Evolutionary conservation across 805 yeast species (phyloP).

Genomic region (Saccharomyces kudriavzevii): DNA sequence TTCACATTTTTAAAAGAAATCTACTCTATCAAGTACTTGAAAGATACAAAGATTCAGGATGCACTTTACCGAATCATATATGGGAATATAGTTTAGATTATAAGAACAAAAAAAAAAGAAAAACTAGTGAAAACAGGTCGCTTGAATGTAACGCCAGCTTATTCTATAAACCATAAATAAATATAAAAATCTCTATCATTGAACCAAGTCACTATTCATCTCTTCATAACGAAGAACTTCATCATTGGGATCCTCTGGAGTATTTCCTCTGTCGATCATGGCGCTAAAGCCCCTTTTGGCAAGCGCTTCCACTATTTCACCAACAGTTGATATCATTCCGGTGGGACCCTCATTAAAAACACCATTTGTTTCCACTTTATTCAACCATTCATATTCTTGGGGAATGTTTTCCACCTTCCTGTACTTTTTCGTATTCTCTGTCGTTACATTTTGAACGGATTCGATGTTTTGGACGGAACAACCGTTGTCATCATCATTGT

Average conservation of each 20-base stretch:
- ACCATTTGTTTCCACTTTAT: constrained; percentile 27
- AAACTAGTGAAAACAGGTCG: background rate
- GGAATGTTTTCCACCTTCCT: constrained; percentile 10
- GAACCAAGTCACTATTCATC: constrained; percentile 5
- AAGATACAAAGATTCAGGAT: constrained; percentile 32
- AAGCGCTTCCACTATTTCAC: constrained; percentile 47
- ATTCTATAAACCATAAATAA: background rate
- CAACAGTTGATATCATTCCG: constrained; percentile 57
- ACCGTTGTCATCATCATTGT: background rate
- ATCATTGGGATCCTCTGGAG: constrained; percentile 2
- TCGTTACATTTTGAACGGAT: background rate
- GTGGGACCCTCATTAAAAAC: constrained; percentile 58
- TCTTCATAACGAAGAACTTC: constrained; percentile 6
- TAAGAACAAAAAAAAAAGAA: background rate
- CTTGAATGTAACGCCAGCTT: background rate
- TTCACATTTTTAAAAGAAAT: constrained; percentile 21
- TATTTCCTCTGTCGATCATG: background rate
- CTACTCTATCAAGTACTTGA: constrained; percentile 15
- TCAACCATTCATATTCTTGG: constrained; percentile 44
- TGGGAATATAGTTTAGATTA: constrained; percentile 17
- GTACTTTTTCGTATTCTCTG: background rate
- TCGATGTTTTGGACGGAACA: background rate
- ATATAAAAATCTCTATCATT: background rate
- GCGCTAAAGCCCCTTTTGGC: constrained; percentile 23
- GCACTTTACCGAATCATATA: constrained; percentile 30